Conservation (phyloP, 306 rosid species). For the Benincasa hispida region DNA sequence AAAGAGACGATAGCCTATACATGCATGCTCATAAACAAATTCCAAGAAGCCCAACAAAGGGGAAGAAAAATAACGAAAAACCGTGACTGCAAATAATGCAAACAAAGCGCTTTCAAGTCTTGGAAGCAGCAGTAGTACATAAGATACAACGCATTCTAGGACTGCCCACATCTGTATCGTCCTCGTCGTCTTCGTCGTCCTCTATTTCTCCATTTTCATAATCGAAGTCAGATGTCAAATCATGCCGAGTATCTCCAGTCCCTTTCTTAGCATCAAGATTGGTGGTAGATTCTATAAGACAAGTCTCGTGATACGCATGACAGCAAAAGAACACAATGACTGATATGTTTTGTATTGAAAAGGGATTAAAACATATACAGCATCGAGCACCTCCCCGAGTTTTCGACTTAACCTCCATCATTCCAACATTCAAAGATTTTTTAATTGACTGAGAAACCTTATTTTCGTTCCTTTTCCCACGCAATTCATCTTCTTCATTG, state of each 20-base stretch:
- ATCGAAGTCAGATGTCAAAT: constrained; percentile 20
- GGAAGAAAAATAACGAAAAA: background rate
- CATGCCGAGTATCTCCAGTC: constrained; percentile 20
- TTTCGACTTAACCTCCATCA: constrained; percentile 58
- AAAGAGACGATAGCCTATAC: background rate
- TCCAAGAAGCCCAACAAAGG: background rate
- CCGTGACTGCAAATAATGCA: background rate
- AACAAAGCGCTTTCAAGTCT: constrained; percentile 16
- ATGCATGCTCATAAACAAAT: background rate
- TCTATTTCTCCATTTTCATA: constrained; percentile 27
- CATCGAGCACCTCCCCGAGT: constrained; percentile 90
- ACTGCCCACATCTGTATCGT: constrained; percentile 24
- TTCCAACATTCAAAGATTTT: constrained; percentile 34
- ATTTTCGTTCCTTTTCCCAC: constrained; percentile 37
- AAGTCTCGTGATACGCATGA: constrained; percentile 41
- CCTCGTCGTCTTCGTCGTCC: constrained; percentile 34
- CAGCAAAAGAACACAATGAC: constrained; percentile 75
- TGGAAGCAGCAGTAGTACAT: constrained; percentile 85
- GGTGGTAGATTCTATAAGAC: constrained; percentile 73
- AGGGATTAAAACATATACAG: constrained; percentile 93
- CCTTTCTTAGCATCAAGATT: constrained; percentile 21
- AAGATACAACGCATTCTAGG: constrained; percentile 83
- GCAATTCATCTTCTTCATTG: constrained; percentile 57
- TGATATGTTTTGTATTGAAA: constrained; percentile 64
- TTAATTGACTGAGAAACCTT: constrained; percentile 38